Base-by-base conservation (phyloP, 345 rosid genomes). In the Moricandia arvensis region DNA sequence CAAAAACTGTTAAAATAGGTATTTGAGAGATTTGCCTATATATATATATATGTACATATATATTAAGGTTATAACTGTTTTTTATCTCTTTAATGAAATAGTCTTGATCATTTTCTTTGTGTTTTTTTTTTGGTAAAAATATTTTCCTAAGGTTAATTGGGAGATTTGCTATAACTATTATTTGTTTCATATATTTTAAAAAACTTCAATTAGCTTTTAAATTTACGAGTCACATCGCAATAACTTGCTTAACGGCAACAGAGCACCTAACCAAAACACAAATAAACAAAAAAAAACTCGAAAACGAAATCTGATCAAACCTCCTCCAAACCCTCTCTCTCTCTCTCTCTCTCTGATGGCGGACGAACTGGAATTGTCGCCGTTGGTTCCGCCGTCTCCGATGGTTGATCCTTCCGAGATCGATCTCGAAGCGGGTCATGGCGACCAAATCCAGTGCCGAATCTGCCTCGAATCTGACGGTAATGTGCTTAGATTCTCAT, bases 401-500 rank as follows among this genome's bases (percentile, higher is more conserved):
- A 86, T 95, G 71, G 72, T 83, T 17, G 96, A 89, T 8, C 86
- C 90, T 59, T 49, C 76, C 74, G 98, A 93, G 92, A 87, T 95
- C 88, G 99, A 95, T 87, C 97, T 95, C 73, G 99, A 95, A 79
- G 97, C 99, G 0, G 99, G 99, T 15, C 96, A 91, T 33, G 91
- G 85, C 9, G 98, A 93, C 27, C 99, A 95, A 82, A 89, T 88
- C 76, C 99, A 95, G 90, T 95, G 99, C 80, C 93, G 99, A 51
- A 95, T 95, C 81, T 95, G 99, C 87, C 97, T 95, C 68, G 99
- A 95, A 85, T 88, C 97, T 15, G 99, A 95, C 65, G 99, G 99
- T 92, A 79, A 34, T 43, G 51, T n/a, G 7, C 76, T 1, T 72
- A 51, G 69, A 59, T 78, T 72, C 53, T 43, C 41, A 6, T 69